Evolutionary conservation across 169 alveolate genomes (phyloP).

Genomic region (Plasmodium coatneyi): DNA sequence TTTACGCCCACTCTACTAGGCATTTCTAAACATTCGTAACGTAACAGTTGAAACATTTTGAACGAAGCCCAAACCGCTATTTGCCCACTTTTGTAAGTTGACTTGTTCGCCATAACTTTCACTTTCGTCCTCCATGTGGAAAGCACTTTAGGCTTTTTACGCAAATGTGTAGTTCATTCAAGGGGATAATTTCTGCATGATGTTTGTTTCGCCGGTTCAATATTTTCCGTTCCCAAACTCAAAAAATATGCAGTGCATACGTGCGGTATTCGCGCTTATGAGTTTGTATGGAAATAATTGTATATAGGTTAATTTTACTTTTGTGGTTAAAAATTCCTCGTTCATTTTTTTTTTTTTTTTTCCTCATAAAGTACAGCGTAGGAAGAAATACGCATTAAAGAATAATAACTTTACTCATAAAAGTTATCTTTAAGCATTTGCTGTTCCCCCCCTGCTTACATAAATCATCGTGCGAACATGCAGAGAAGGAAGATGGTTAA

Average conservation of each 20-base stretch:
- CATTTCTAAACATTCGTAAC: background rate
- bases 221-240: background rate
- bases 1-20: background rate
- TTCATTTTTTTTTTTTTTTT: background rate
- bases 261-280: background rate
- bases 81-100: background rate
- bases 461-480: background rate
- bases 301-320: background rate
- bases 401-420: background rate
- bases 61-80: background rate
- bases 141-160: background rate
- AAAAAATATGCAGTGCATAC: background rate
- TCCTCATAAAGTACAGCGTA: background rate
- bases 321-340: background rate
- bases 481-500: background rate
- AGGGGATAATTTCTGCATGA: background rate
- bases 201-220: background rate
- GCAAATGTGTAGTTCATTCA: background rate
- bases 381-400: background rate
- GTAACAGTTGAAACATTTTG: background rate
- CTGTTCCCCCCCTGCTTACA: background rate
- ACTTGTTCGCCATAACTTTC: background rate
- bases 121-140: background rate
- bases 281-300: background rate
- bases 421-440: background rate